Base-by-base conservation (phyloP, 768 basidiomycete species). In the Tephrocybe sp. region DNA sequence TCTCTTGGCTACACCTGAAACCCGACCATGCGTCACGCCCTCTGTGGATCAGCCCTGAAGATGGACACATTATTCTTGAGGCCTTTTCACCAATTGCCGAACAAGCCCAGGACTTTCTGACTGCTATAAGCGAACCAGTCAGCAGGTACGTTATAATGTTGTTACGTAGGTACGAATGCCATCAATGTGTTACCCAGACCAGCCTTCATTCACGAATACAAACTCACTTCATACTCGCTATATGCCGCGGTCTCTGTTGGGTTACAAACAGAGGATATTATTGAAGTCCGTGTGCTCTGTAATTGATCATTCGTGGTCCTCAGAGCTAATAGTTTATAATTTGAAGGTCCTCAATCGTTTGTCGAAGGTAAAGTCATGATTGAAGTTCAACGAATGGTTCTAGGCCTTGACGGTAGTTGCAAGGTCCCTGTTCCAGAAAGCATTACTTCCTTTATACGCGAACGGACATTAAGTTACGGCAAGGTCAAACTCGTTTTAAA, bases 171-270 rank as follows among this genome's bases (percentile, higher is more conserved):
- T 69, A 66, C 54, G 53, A 39, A 59, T 55, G 49, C 48, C 59
- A 60, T 48, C 54, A 58, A 60, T 55, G 38, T 59, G 48, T 57
- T 41, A 57, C 56, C 32, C 64, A 96, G 96, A 76, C 97, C 97
- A 46, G 86, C 92, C 42, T 93, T 96, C 72, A 95, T 98, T 56
- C 96, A 99, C 73, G 97, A 98, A 76, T 99, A 98, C 79, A 93
- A 96, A 72, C 83, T 99, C 65, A 98, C 96, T 51, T 88, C 94
- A 39, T 97, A 98, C 69, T 98, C 96, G 14, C 76, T 99, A 13
- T 98, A 99, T 68, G 97, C 97, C 53, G 97, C 97, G 44, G 96
- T 99, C 55, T 98, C 96, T 12, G 97, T 99, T 53, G 97, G 97
- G 23, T 74, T 99, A 23, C 92, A 98, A 66, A 98, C 97, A 8